Evolutionary conservation across 148 eudicot genomes (phyloP).

Genomic region (Chenopodium berlandieri): DNA sequence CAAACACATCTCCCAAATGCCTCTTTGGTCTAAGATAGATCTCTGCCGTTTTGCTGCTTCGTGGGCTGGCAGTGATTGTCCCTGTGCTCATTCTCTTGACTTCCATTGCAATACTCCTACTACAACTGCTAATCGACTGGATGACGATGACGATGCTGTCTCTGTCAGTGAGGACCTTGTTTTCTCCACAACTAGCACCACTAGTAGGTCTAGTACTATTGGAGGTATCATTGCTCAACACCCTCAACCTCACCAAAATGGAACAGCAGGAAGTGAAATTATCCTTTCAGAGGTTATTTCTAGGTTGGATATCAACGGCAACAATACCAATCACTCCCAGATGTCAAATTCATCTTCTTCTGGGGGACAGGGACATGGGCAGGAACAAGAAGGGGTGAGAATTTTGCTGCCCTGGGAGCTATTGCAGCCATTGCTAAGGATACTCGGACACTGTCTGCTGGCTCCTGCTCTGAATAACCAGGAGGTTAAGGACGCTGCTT

Average conservation of each 20-base stretch:
- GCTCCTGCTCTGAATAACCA: constrained; percentile 57
- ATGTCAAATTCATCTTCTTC: not conserved
- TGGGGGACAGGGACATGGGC: not conserved
- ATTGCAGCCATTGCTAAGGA: constrained; percentile 74
- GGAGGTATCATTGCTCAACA: constrained; percentile 6
- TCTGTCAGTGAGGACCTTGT: constrained; percentile 14
- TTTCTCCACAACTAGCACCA: not conserved
- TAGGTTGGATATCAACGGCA: constrained; percentile 1
- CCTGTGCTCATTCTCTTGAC: constrained; percentile 45
- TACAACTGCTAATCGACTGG: not conserved
- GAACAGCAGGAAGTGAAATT: constrained; percentile 4
- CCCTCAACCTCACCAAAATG: constrained; percentile 13
- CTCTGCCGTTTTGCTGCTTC: constrained; percentile 61
- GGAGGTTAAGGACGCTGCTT: constrained; percentile 63
- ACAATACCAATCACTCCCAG: constrained; percentile 1
- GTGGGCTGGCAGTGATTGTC: constrained; percentile 82
- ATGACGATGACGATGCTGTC: constrained; percentile 19
- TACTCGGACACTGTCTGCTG: constrained; percentile 80
- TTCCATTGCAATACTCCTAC: constrained; percentile 20
- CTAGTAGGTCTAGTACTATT: not conserved
- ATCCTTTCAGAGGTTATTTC: constrained; percentile 9
- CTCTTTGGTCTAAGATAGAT: constrained; percentile 77
- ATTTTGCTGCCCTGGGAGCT: constrained; percentile 93
- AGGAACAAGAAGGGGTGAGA: constrained; percentile 29
- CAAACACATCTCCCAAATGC: constrained; percentile 77